Evolutionary conservation across 208 protist species (phyloP), one percentile per base, ranked within the genome.

Genomic region (Trypanosomatidae sp.): DNA sequence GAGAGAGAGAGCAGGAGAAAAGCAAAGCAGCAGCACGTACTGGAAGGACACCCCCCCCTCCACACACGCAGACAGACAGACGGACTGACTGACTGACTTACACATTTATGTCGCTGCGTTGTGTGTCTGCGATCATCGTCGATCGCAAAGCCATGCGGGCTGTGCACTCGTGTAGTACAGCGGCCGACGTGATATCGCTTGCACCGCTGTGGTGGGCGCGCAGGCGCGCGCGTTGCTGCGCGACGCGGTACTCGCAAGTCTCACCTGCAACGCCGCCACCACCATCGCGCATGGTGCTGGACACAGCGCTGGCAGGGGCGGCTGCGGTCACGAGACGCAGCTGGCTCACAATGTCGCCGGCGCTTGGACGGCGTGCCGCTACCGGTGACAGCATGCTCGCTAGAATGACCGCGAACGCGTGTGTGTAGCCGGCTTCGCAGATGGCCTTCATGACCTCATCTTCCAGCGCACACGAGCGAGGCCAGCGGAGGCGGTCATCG

Each of bases 321-420:
- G 44, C 19, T 10, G 43, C 25, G 56, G 25, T 49, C 25, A 69
- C 47, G 2, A 83, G 46, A 39, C 72, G 73, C 43, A 83, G 58
- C 30, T 74, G 69, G 12, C 62, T 47, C 13, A 83, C 70, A 0
- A 83, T 46, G 25, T 66, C 67, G 2, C 71, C 62, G 2, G 74
- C 76, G 55, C 56, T 66, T n/a, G 79, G 74, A 0, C 79, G 74
- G 2, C 79, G 73, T 33, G 79, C 73, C 33, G 79, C 66, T 5
- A 83, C 79, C 15, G 79, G 79, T 7, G 79, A 83, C 25, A 83
- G 62, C 50, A 75, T 47, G 4, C 59, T 44, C 12, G 74, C 65
- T 41, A 83, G 33, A 28, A 77, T 46, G 12, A 28, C 41, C 50
- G 79, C 69, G 2, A 83, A 41, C 9, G n/a, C 33, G 8, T 43